Evolutionary conservation across 2,329 filamentous ascomycete species (phyloP).

Genomic region (Verticillium albo-atrum): DNA sequence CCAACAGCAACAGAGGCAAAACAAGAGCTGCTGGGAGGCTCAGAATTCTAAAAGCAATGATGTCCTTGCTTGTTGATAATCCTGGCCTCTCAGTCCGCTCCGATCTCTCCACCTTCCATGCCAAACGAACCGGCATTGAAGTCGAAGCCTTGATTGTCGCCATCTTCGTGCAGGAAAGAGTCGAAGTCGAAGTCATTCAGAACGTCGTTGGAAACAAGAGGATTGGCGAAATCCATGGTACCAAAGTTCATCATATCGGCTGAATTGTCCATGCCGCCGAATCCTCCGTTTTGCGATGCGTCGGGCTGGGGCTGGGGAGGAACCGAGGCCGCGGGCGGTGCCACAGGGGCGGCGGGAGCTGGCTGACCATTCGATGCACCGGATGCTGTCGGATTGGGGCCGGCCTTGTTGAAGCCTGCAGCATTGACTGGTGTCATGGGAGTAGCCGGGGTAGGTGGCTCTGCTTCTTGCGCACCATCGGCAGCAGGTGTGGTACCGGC

Average conservation of each 20-base stretch:
- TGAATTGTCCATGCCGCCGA: conserved; percentile 30
- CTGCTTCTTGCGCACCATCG: conserved; percentile 51
- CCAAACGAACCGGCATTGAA: conserved; percentile 46
- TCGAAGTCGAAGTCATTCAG: conserved; percentile 65
- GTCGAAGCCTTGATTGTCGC: conserved; percentile 45
- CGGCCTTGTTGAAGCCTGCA: conserved; percentile 42
- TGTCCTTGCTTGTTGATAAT: neutral
- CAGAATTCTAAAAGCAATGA: neutral
- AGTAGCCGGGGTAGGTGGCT: conserved; percentile 57
- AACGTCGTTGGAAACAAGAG: conserved; percentile 49
- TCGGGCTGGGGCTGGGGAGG: conserved; percentile 42
- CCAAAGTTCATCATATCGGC: conserved; percentile 42
- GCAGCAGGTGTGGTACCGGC: conserved; percentile 53
- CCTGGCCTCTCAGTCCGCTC: conserved; percentile 41
- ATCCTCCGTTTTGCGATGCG: conserved; percentile 37
- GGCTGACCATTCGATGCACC: conserved; percentile 21
- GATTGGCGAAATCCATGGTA: conserved; percentile 51
- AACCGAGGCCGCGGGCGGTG: conserved; percentile 35
- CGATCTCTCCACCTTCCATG: conserved; percentile 56
- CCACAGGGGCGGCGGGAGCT: conserved; percentile 22
- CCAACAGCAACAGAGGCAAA: neutral
- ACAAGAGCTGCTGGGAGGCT: neutral
- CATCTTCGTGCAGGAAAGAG: conserved; percentile 59
- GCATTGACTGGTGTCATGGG: conserved; percentile 57
- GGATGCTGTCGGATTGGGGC: conserved; percentile 33